phyloP scores from a whole-genome alignment of 768 basidiomycete species.

The Mycena venus region DNA sequence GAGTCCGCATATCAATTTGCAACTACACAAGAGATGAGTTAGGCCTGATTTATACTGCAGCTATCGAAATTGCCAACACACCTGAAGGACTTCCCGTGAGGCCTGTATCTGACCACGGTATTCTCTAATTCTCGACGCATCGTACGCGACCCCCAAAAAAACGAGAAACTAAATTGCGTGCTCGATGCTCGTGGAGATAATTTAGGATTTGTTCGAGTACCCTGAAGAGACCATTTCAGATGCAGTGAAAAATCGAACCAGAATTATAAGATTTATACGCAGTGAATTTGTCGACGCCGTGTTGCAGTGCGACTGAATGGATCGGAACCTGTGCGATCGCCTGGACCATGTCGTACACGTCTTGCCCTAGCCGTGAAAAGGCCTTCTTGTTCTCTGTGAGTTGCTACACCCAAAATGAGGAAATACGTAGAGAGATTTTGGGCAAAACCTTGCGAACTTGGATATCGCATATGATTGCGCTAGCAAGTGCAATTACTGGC shows the following conservation, averaged over 20 bases:
- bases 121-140: slow-evolving; percentile 1
- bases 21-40: not conserved
- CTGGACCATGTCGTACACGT: not conserved
- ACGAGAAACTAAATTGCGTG: not conserved
- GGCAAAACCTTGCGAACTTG: not conserved
- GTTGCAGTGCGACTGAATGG: not conserved
- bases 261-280: not conserved
- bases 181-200: not conserved
- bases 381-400: slow-evolving; percentile 10
- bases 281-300: not conserved
- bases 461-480: not conserved
- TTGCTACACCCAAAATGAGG: not conserved
- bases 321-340: not conserved
- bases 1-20: not conserved
- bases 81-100: not conserved
- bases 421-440: not conserved
- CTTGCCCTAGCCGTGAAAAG: not conserved
- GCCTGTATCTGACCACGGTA: not conserved
- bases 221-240: not conserved
- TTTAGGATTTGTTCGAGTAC: not conserved
- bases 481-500: not conserved
- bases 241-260: not conserved
- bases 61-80: not conserved
- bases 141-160: not conserved
- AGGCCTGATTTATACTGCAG: not conserved